Evolutionary conservation across 1,284 basidiomycete species (phyloP).

Genomic region (Golubevia pallescens): DNA sequence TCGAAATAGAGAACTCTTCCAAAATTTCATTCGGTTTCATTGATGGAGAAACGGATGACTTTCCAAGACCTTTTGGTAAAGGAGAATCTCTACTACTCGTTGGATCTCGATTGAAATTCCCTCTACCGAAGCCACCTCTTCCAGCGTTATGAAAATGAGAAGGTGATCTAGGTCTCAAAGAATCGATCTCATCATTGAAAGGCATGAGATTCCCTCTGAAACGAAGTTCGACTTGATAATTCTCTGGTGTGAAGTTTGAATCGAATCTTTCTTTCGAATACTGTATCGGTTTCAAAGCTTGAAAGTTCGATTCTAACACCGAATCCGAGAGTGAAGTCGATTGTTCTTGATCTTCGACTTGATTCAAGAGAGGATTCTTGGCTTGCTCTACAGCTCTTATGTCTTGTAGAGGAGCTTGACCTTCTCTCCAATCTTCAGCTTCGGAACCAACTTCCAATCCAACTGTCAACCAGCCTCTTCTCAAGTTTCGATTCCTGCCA

Average conservation of each 20-base stretch:
- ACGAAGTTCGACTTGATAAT: slow-evolving; percentile 38
- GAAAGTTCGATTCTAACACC: slow-evolving; percentile 7
- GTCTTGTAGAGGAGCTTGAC: neutral
- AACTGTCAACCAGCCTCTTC: slow-evolving; percentile 58
- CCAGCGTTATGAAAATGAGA: slow-evolving; percentile 2
- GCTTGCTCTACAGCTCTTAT: neutral
- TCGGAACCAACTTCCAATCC: slow-evolving; percentile 46
- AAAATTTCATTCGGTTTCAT: too few species aligned
- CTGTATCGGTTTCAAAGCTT: slow-evolving; percentile 16
- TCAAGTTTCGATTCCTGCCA: slow-evolving; percentile 53
- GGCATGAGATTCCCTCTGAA: slow-evolving; percentile 48
- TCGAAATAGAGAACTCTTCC: too few species aligned
- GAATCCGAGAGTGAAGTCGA: neutral
- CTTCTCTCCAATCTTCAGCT: slow-evolving; percentile 12
- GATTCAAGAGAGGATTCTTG: neutral
- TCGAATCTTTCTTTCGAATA: slow-evolving; percentile 39
- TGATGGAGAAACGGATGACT: neutral
- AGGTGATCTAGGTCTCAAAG: slow-evolving; percentile 50
- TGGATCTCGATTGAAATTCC: neutral
- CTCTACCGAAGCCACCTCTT: slow-evolving; percentile 1
- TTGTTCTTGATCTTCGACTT: slow-evolving; percentile 6
- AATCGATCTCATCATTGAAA: slow-evolving; percentile 33
- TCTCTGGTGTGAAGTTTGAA: slow-evolving; percentile 40
- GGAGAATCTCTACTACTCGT: neutral
- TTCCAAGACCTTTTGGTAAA: neutral